Conservation (phyloP, 495 filamentous ascomycete genomes). For the Aspergillus nanangensis region DNA sequence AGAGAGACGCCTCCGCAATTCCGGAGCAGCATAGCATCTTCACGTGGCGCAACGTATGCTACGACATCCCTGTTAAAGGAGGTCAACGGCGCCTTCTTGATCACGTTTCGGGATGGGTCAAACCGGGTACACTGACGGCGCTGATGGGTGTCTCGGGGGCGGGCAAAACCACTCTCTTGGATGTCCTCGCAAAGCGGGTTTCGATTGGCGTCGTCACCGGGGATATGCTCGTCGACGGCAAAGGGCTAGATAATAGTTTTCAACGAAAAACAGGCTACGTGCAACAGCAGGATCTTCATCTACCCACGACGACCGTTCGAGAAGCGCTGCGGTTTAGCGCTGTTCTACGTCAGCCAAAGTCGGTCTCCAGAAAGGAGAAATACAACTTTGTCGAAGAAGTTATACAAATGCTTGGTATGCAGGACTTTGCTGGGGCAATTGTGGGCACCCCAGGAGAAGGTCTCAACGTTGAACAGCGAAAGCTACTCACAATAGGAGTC, state of each 20-base stretch:
- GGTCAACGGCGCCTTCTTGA: constrained; percentile 55
- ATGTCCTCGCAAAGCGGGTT: constrained; percentile 54
- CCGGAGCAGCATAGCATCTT: constrained; percentile 59
- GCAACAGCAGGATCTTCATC: constrained; percentile 89
- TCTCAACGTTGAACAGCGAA: constrained; percentile 89
- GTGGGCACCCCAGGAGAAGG: constrained; percentile 48
- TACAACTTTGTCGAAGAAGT: constrained; percentile 47
- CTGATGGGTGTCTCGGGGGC: constrained; percentile 61
- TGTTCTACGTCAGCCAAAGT: constrained; percentile 72
- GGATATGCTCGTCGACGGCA: constrained; percentile 52
- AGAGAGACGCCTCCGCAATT: constrained; percentile 24
- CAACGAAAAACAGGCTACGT: constrained; percentile 91
- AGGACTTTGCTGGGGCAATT: constrained; percentile 40
- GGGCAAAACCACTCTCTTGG: constrained; percentile 64
- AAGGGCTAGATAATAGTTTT: constrained; percentile 66
- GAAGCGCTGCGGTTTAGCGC: constrained; percentile 82
- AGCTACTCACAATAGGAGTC: constrained; percentile 84
- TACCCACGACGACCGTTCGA: constrained; percentile 76
- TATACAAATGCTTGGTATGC: constrained; percentile 49
- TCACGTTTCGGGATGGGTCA: constrained; percentile 62
- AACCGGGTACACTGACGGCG: constrained; percentile 65
- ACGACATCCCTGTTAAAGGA: constrained; percentile 59
- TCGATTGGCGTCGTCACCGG: constrained; percentile 50
- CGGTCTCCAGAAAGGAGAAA: constrained; percentile 41
- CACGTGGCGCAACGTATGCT: constrained; percentile 72